Percentiles rank a stretch among this genome's conserved stretches.
Conservation (phyloP, 441 rosid genomes). For the Erodium trifolium region DNA sequence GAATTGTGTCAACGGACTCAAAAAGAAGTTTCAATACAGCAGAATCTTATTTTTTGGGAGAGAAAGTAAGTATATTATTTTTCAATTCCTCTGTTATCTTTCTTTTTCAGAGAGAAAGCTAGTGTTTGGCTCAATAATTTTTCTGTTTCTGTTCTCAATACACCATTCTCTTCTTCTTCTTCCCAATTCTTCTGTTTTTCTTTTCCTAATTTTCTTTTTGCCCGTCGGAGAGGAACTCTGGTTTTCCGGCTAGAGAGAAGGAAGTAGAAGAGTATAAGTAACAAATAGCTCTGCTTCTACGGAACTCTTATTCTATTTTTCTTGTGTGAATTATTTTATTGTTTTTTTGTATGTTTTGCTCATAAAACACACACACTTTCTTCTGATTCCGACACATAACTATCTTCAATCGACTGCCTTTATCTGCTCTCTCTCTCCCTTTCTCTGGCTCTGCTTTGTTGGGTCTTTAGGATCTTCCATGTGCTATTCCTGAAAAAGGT, state of each 20-base stretch:
- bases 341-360: not conserved
- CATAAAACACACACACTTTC: conserved; percentile 8
- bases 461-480: conserved; percentile 3
- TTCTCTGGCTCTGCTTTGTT: conserved; percentile 8
- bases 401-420: conserved; percentile 8
- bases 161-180: not conserved
- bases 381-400: conserved; percentile 7
- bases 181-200: not conserved
- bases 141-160: not conserved
- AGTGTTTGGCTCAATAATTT: not conserved
- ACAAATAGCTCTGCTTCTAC: conserved; percentile 52
- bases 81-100: not conserved
- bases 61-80: conserved; percentile 2
- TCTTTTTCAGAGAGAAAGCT: not conserved
- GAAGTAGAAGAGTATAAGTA: conserved; percentile 71
- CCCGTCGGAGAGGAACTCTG: not conserved
- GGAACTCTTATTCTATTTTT: conserved; percentile 2
- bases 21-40: conserved; percentile 5
- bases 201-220: not conserved
- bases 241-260: conserved; percentile 39
- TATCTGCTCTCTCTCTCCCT: conserved; percentile 2
- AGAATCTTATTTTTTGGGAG: not conserved
- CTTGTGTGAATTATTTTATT: not conserved
- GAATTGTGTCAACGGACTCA: conserved; percentile 3
- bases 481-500: not conserved